Percentiles rank a stretch among this genome's conserved stretches.
phyloP scores from a whole-genome alignment of 2,329 filamentous ascomycete species.

The Hymenoscyphus fraxineus region DNA sequence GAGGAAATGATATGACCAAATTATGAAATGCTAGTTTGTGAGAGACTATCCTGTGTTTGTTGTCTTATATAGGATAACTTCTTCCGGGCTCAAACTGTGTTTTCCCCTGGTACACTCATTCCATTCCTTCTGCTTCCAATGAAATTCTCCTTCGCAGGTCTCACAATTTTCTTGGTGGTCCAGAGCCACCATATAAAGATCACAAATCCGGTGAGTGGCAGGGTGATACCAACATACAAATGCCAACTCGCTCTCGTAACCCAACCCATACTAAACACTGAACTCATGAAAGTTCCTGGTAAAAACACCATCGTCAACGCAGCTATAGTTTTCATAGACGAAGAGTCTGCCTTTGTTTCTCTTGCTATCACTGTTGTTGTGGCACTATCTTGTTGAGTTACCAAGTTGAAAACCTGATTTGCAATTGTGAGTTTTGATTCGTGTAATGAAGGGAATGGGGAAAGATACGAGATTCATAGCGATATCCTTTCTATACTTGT shows the following conservation, averaged over 20 bases:
- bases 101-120: too few relatives aligned
- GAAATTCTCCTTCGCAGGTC: too few relatives aligned
- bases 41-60: too few relatives aligned
- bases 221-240: neutral
- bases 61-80: too few relatives aligned
- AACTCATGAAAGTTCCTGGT: conserved; percentile 33
- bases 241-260: neutral
- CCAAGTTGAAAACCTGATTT: neutral
- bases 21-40: too few relatives aligned
- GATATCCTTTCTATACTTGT: too few relatives aligned
- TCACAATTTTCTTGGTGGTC: neutral
- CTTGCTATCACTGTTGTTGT: conserved; percentile 11
- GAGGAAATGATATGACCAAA: too few relatives aligned
- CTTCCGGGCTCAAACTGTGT: too few relatives aligned
- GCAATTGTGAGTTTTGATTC: too few relatives aligned
- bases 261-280: neutral
- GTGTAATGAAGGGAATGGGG: too few relatives aligned
- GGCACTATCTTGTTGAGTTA: neutral
- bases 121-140: too few relatives aligned
- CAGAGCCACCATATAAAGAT: neutral
- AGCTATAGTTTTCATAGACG: conserved; percentile 39
- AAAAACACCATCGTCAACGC: conserved; percentile 41
- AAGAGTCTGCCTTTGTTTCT: conserved; percentile 33
- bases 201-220: neutral
- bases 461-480: too few relatives aligned